A percentile compares a stretch with the other conserved stretches of the same genome.
Conservation (phyloP, 2,329 filamentous ascomycete genomes). For the Gnomoniopsis sp. region DNA sequence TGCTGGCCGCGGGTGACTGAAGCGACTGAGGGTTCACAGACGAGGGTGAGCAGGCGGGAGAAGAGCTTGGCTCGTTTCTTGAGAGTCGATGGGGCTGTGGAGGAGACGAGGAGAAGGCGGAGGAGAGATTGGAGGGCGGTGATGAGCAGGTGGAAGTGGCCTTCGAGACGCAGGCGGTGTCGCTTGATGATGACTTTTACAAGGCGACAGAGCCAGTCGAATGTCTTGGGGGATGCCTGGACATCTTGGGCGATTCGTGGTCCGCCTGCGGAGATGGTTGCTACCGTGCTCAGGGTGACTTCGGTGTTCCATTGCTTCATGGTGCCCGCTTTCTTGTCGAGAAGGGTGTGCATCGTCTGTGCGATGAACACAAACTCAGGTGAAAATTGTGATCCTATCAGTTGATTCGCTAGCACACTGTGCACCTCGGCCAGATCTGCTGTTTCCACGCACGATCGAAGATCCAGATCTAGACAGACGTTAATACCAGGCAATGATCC, state of each 20-base stretch:
- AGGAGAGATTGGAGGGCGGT: slow-evolving; percentile 55
- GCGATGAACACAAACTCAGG: slow-evolving; percentile 36
- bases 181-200: slow-evolving; percentile 55
- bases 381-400: slow-evolving; percentile 27
- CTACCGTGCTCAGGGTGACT: slow-evolving; percentile 44
- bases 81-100: slow-evolving; percentile 32
- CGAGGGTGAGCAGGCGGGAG: slow-evolving; percentile 53
- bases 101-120: slow-evolving; percentile 41
- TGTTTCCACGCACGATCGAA: slow-evolving; percentile 5
- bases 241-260: slow-evolving; percentile 22
- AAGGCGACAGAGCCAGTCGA: slow-evolving; percentile 48
- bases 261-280: slow-evolving; percentile 28
- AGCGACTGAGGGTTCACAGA: slow-evolving; percentile 57
- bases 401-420: slow-evolving; percentile 34
- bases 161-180: slow-evolving; percentile 58
- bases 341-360: slow-evolving; percentile 40
- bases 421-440: slow-evolving; percentile 41
- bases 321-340: slow-evolving; percentile 46
- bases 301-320: slow-evolving; percentile 60
- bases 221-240: slow-evolving; percentile 35
- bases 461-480: slow-evolving; percentile 1
- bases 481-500: background rate
- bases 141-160: slow-evolving; percentile 58
- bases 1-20: slow-evolving; percentile 47
- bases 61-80: slow-evolving; percentile 47